A percentile compares a stretch with the other conserved stretches of the same genome.
phyloP scores from a whole-genome alignment of 2,329 filamentous ascomycete genomes.

The Pseudogymnoascus sp. region DNA sequence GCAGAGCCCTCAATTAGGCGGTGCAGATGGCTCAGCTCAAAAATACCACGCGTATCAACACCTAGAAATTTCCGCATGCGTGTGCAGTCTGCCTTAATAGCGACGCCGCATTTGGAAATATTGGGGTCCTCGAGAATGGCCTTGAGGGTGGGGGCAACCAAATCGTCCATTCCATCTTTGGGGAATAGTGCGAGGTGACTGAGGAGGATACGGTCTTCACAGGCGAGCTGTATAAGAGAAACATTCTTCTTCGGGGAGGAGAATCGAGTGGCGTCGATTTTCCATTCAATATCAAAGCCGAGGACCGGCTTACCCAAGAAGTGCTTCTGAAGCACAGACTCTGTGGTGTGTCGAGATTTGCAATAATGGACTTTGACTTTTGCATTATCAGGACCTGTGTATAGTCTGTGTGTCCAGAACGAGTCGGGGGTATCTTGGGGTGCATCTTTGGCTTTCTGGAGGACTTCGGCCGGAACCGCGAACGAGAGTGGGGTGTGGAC shows the following conservation, averaged over 20 bases:
- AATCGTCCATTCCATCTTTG: conserved; percentile 36
- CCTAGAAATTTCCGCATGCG: conserved; percentile 58
- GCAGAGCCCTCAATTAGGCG: conserved; percentile 62
- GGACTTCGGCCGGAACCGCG: conserved; percentile 39
- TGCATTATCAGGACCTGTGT: conserved; percentile 44
- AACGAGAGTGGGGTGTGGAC: conserved; percentile 33
- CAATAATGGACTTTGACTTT: conserved; percentile 71
- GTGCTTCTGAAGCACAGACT: conserved; percentile 52
- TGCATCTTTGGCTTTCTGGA: conserved; percentile 41
- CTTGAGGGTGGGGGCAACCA: conserved; percentile 63
- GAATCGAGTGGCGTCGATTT: conserved; percentile 38
- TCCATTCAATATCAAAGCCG: conserved; percentile 91
- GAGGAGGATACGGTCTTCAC: conserved; percentile 64
- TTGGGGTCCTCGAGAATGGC: conserved; percentile 61
- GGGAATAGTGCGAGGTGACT: conserved; percentile 68
- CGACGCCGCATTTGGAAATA: conserved; percentile 69
- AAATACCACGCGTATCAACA: conserved; percentile 55
- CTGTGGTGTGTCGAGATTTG: conserved; percentile 55
- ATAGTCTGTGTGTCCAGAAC: conserved; percentile 62
- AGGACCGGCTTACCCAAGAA: conserved; percentile 63
- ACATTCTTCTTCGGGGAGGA: conserved; percentile 57
- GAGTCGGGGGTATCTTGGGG: conserved; percentile 38
- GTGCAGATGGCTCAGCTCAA: conserved; percentile 78
- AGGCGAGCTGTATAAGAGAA: conserved; percentile 76
- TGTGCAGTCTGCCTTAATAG: conserved; percentile 61